Evolutionary conservation across 2,329 filamentous ascomycete species (phyloP).

Genomic region (Alternaria infectoria): DNA sequence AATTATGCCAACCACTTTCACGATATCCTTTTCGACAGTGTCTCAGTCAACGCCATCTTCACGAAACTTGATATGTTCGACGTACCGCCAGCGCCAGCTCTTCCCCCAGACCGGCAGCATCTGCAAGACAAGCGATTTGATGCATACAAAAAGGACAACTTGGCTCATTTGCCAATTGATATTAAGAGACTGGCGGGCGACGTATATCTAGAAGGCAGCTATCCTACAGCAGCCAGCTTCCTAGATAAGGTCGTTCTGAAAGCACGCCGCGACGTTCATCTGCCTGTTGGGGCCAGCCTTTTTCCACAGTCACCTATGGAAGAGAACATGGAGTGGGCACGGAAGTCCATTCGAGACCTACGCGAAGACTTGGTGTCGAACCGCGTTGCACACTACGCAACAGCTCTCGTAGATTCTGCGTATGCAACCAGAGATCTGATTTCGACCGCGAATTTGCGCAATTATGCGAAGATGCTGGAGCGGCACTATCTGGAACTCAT

Average conservation of each 20-base stretch:
- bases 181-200: constrained; percentile 2
- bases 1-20: constrained; percentile 6
- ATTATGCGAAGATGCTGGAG: neutral
- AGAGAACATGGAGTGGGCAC: constrained; percentile 1
- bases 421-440: constrained; percentile 3
- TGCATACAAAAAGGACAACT: neutral
- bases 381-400: constrained; percentile 7
- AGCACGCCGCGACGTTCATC: constrained; percentile 10
- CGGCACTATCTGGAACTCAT: constrained; percentile 2
- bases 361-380: neutral
- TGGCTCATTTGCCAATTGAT: neutral
- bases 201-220: neutral
- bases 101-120: neutral
- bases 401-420: neutral
- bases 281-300: constrained; percentile 4
- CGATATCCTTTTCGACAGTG: constrained; percentile 6
- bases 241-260: constrained; percentile 4
- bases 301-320: constrained; percentile 3
- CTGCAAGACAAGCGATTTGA: neutral
- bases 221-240: neutral
- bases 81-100: neutral
- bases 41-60: neutral
- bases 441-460: neutral
- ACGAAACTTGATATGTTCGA: neutral
- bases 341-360: constrained; percentile 10